phyloP scores from a whole-genome alignment of 768 basidiomycete genomes.

The Amanita rubescens region DNA sequence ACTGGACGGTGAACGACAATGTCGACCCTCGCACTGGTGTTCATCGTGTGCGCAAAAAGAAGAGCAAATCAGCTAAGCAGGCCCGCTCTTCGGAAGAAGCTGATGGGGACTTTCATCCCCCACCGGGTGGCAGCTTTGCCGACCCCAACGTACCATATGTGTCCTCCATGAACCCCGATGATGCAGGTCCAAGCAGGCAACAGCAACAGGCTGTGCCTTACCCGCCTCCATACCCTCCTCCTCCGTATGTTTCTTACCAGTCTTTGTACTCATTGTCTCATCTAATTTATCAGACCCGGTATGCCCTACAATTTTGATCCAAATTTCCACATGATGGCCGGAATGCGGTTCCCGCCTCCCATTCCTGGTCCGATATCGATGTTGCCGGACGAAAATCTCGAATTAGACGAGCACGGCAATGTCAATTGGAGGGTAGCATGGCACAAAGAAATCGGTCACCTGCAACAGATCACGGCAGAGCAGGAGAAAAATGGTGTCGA shows the following conservation, averaged over 20 bases:
- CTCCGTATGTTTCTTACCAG: slow-evolving; percentile 34
- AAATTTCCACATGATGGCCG: slow-evolving; percentile 60
- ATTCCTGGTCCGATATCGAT: slow-evolving; percentile 49
- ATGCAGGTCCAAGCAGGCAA: slow-evolving; percentile 52
- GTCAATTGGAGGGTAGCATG: slow-evolving; percentile 75
- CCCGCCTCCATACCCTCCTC: slow-evolving; percentile 50
- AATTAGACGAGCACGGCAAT: slow-evolving; percentile 72
- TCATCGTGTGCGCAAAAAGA: slow-evolving; percentile 85
- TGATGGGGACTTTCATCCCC: slow-evolving; percentile 56
- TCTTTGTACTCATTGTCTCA: background rate
- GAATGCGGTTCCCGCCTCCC: slow-evolving; percentile 56
- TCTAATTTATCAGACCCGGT: slow-evolving; percentile 11
- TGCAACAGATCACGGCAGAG: slow-evolving; percentile 71
- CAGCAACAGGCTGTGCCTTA: slow-evolving; percentile 38
- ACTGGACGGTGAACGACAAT: slow-evolving; percentile 89
- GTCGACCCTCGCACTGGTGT: slow-evolving; percentile 87
- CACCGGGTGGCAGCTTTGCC: slow-evolving; percentile 37
- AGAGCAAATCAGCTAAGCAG: slow-evolving; percentile 47
- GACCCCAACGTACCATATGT: slow-evolving; percentile 53
- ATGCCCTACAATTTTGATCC: slow-evolving; percentile 56
- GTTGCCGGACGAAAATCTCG: slow-evolving; percentile 55
- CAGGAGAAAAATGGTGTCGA: slow-evolving; percentile 79
- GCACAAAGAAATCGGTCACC: slow-evolving; percentile 70
- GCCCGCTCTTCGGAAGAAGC: slow-evolving; percentile 47
- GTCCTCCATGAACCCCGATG: slow-evolving; percentile 50